Conservation (phyloP, 2,329 filamentous ascomycete species). For the Colletotrichum cuscutae region DNA sequence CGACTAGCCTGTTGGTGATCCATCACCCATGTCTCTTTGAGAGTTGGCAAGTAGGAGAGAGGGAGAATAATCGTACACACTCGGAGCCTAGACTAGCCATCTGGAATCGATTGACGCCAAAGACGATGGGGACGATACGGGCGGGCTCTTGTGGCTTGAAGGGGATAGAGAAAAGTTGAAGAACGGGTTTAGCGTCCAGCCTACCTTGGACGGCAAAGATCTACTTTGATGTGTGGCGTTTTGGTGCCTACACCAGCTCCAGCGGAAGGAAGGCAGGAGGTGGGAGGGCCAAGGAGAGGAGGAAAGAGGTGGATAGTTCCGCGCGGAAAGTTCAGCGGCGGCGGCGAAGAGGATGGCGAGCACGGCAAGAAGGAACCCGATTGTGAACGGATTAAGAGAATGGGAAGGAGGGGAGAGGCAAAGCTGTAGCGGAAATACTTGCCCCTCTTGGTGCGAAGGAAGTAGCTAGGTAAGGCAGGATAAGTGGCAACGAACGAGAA, state of each 20-base stretch:
- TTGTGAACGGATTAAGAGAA: no score
- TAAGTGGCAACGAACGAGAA: no score
- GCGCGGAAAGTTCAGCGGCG: neutral
- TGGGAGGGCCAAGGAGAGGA: neutral
- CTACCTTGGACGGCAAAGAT: neutral
- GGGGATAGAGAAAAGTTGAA: neutral
- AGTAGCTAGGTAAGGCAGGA: no score
- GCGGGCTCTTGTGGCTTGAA: neutral
- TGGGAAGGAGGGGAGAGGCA: no score
- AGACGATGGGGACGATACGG: neutral
- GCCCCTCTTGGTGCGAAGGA: no score
- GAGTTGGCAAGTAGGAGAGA: neutral
- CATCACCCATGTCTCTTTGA: neutral
- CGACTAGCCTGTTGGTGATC: neutral
- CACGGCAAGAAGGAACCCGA: no score
- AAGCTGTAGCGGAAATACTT: no score
- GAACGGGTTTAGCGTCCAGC: neutral
- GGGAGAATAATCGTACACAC: neutral
- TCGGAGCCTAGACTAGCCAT: neutral
- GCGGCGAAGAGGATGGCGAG: no score
- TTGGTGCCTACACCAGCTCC: no score
- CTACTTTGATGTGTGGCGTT: neutral
- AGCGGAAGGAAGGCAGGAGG: neutral
- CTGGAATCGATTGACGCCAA: neutral
- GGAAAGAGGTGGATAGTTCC: no score